Conservation (phyloP, 768 basidiomycete genomes). For the Rhizopogon salebrosus region DNA sequence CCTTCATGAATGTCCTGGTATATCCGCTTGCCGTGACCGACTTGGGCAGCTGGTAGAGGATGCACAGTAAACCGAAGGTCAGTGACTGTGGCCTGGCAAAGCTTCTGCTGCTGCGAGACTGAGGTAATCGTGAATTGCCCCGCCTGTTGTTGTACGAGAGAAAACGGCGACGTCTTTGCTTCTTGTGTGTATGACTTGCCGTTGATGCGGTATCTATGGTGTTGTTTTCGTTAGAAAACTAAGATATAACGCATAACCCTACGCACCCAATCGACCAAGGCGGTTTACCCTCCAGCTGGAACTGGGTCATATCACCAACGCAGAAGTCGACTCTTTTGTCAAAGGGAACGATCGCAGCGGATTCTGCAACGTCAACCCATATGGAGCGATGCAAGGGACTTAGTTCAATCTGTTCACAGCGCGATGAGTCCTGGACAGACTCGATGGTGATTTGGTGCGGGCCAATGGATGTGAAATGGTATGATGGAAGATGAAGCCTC, state of each 20-base stretch:
- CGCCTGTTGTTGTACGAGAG: conserved; percentile 73
- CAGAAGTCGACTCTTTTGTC: conserved; percentile 79
- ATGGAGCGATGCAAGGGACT: conserved; percentile 58
- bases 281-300: conserved; percentile 89
- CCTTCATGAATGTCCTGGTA: conserved; percentile 91
- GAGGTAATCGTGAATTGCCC: conserved; percentile 85
- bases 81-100: conserved; percentile 78
- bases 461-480: conserved; percentile 74
- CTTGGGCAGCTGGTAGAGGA: conserved; percentile 81
- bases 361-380: conserved; percentile 94
- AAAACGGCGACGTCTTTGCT: conserved; percentile 77
- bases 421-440: conserved; percentile 72
- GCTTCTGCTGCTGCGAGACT: conserved; percentile 89
- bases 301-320: conserved; percentile 84
- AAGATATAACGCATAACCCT: not conserved
- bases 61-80: conserved; percentile 75
- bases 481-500: conserved; percentile 67
- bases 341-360: conserved; percentile 86
- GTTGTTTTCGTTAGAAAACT: conserved; percentile 4
- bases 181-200: conserved; percentile 69
- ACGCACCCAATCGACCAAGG: conserved; percentile 86
- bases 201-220: conserved; percentile 71
- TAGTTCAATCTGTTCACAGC: conserved; percentile 69
- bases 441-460: conserved; percentile 78
- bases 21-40: conserved; percentile 77